A percentile compares a stretch with the other conserved stretches of the same genome.
phyloP scores from a whole-genome alignment of 1,284 basidiomycete species.

The Anthracocystis walkeri region DNA sequence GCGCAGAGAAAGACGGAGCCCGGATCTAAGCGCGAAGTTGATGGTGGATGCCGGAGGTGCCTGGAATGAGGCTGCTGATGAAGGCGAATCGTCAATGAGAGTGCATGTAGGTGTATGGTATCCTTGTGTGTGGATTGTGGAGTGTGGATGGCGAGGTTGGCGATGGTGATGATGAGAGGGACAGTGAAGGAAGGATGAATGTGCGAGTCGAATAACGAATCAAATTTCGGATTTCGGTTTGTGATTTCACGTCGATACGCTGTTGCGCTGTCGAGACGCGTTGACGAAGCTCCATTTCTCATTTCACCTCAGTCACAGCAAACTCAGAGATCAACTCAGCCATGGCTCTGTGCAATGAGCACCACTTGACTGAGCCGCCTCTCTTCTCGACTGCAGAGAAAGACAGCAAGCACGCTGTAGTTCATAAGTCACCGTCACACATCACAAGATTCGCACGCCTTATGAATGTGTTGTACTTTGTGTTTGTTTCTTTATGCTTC shows the following conservation, averaged over 20 bases:
- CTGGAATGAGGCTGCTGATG: not conserved
- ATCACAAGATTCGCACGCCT: not conserved
- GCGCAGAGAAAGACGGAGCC: not conserved
- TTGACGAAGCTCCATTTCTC: no score
- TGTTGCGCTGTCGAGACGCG: no score
- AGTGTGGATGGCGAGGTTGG: not conserved
- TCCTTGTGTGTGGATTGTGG: not conserved
- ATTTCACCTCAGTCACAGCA: no score
- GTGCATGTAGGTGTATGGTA: not conserved
- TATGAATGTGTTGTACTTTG: not conserved
- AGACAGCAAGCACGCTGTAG: no score
- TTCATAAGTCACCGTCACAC: not conserved
- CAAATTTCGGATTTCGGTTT: conserved; percentile 4
- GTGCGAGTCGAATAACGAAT: not conserved
- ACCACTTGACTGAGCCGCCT: no score
- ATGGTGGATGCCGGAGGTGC: not conserved
- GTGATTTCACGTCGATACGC: no score
- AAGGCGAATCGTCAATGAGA: not conserved
- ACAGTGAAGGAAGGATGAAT: not conserved
- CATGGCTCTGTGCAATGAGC: no score
- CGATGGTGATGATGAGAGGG: not conserved
- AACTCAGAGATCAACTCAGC: no score
- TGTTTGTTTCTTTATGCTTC: not conserved
- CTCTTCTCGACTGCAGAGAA: no score
- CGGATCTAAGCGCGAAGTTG: not conserved